phyloP scores from a whole-genome alignment of 257 asterid genomes.

The Solanum acaule region DNA sequence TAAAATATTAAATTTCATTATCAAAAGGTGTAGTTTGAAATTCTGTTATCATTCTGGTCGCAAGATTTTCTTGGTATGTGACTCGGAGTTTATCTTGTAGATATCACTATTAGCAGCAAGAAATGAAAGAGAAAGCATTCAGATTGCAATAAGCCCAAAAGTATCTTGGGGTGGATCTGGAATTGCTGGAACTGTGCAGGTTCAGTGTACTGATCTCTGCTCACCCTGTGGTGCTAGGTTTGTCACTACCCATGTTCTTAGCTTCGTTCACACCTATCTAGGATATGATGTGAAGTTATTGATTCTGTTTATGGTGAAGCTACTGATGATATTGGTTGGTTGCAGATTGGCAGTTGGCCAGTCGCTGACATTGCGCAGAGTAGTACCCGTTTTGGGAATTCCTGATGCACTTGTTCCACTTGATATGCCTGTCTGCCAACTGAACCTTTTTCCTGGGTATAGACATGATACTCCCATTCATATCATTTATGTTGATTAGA shows the following conservation, averaged over 20 bases:
- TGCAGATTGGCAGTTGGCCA: slow-evolving; percentile 81
- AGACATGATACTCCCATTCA: background rate
- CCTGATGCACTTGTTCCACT: slow-evolving; percentile 99
- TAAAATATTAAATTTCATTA: background rate
- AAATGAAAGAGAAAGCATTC: slow-evolving; percentile 95
- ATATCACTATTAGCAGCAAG: slow-evolving; percentile 93
- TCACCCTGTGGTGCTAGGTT: slow-evolving; percentile 87
- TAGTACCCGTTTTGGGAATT: slow-evolving; percentile 83
- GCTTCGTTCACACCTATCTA: background rate
- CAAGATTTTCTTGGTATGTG: slow-evolving; percentile 13
- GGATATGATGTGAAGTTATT: background rate
- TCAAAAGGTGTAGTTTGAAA: background rate
- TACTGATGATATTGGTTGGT: slow-evolving; percentile 1
- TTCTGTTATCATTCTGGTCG: background rate
- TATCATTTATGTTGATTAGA: background rate
- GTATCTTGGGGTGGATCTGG: slow-evolving; percentile 80
- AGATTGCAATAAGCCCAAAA: slow-evolving; percentile 88
- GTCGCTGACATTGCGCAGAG: slow-evolving; percentile 70
- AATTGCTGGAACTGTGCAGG: slow-evolving; percentile 73
- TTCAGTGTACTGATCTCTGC: slow-evolving; percentile 73
- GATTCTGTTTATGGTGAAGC: background rate
- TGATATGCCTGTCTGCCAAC: slow-evolving; percentile 54
- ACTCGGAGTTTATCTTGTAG: slow-evolving; percentile 43
- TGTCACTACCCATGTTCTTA: slow-evolving; percentile 11
- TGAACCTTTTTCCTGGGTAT: slow-evolving; percentile 84